Evolutionary conservation across 208 protist genomes (phyloP).

Genomic region (Leishmania braziliensis): DNA sequence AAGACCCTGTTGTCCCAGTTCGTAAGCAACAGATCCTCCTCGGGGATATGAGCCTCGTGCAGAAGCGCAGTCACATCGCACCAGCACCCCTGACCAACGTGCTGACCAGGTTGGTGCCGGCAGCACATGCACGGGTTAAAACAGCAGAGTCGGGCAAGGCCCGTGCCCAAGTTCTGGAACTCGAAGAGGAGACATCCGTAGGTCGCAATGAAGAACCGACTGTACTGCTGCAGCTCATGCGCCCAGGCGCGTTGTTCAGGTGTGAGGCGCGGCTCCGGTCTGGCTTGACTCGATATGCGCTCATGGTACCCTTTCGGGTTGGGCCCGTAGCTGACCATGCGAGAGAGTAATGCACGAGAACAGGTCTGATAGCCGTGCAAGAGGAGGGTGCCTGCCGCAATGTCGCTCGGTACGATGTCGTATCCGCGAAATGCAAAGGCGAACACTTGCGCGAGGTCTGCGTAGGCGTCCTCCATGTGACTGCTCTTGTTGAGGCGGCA

Average conservation of each 20-base stretch:
- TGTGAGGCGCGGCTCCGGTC: conserved; percentile 41
- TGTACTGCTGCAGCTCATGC: conserved; percentile 62
- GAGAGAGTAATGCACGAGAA: conserved; percentile 31
- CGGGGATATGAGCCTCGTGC: conserved; percentile 47
- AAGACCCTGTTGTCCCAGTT: conserved; percentile 73
- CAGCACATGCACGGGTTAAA: conserved; percentile 76
- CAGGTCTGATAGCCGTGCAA: conserved; percentile 68
- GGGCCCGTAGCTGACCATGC: conserved; percentile 39
- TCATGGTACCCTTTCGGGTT: conserved; percentile 37
- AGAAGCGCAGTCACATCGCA: conserved; percentile 75
- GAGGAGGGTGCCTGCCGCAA: conserved; percentile 84
- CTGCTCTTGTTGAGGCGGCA: conserved; percentile 37
- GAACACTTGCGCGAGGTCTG: conserved; percentile 61
- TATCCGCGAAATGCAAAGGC: conserved; percentile 77
- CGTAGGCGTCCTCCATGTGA: conserved; percentile 54
- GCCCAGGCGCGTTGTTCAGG: conserved; percentile 36
- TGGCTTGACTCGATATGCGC: conserved; percentile 56
- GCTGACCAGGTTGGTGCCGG: conserved; percentile 40
- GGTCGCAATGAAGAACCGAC: conserved; percentile 72
- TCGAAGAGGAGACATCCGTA: conserved; percentile 82
- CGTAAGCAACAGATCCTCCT: conserved; percentile 75
- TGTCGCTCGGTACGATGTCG: conserved; percentile 86
- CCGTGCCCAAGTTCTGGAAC: conserved; percentile 66
- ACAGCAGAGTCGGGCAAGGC: conserved; percentile 59
- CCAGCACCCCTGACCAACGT: conserved; percentile 52